These are phyloP conservation scores for Cyclotella cryptica DNA, from an alignment of 108 stramenopile genomes.

Conservation along the genomic window DNA sequence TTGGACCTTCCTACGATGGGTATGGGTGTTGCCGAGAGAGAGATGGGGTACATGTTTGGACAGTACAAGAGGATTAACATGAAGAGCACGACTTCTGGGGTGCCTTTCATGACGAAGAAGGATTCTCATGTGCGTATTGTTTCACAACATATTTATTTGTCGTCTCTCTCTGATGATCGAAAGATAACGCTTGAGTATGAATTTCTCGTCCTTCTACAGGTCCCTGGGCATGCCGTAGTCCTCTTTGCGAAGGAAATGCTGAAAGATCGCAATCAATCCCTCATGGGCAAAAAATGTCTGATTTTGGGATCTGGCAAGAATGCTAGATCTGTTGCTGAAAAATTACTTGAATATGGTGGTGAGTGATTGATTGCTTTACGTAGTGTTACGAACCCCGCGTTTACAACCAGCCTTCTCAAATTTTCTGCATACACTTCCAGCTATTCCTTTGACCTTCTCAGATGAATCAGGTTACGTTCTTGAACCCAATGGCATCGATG, in stretches of 20 bases:
- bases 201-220: constrained; percentile 61
- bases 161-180: neutral
- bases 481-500: constrained; percentile 95
- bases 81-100: constrained; percentile 57
- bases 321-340: constrained; percentile 91
- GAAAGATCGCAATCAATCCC: constrained; percentile 79
- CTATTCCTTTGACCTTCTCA: constrained; percentile 93
- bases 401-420: no score
- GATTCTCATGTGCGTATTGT: constrained; percentile 44
- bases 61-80: constrained; percentile 97
- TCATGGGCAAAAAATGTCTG: constrained; percentile 94
- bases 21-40: constrained; percentile 87
- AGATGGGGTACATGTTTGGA: constrained; percentile 96
- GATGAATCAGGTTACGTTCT: constrained; percentile 95
- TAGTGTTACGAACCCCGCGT: no score
- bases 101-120: constrained; percentile 60
- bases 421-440: constrained; percentile 22
- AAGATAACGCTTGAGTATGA: neutral
- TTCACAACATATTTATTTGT: neutral
- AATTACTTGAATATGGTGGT: constrained; percentile 88
- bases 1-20: constrained; percentile 93
- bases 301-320: constrained; percentile 95
- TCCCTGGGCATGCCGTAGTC: constrained; percentile 93
- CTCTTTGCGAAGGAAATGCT: constrained; percentile 93
- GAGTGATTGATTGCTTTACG: no score